These are phyloP conservation scores for Cerrena zonata DNA, from an alignment of 1,284 basidiomycete species.

Conservation along the genomic window DNA sequence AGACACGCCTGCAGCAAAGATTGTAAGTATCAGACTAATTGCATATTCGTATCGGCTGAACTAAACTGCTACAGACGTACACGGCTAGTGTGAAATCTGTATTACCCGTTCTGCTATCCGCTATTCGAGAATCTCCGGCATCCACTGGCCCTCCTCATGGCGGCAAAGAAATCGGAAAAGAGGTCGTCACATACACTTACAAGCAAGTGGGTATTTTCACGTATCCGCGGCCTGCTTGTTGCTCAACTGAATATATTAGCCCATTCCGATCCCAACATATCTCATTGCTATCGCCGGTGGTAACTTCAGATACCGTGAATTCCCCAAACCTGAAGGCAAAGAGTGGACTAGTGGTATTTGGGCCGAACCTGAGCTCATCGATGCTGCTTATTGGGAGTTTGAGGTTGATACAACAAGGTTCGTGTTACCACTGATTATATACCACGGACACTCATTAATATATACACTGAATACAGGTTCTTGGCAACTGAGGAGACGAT, in stretches of 20 bases:
- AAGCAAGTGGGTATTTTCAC: conserved; percentile 48
- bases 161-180: conserved; percentile 66
- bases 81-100: conserved; percentile 68
- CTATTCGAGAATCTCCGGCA: conserved; percentile 71
- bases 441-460: background rate
- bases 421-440: conserved; percentile 4
- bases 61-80: conserved; percentile 53
- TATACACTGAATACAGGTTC: conserved; percentile 43
- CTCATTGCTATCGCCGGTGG: conserved; percentile 84
- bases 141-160: conserved; percentile 60
- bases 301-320: conserved; percentile 71
- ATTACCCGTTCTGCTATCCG: conserved; percentile 81
- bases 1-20: conserved; percentile 74
- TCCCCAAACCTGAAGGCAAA: conserved; percentile 56
- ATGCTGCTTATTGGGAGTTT: conserved; percentile 83
- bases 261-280: conserved; percentile 80
- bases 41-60: background rate
- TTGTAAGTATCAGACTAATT: conserved; percentile 38
- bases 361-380: conserved; percentile 82
- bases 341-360: conserved; percentile 80
- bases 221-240: no score
- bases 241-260: conserved; percentile 36
- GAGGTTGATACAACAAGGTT: conserved; percentile 76
- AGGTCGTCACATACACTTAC: conserved; percentile 61
- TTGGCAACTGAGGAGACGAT: conserved; percentile 72